A percentile compares a stretch with the other conserved stretches of the same genome.
Evolutionary conservation across 768 basidiomycete genomes (phyloP).

Genomic region (Boletus patriciae): DNA sequence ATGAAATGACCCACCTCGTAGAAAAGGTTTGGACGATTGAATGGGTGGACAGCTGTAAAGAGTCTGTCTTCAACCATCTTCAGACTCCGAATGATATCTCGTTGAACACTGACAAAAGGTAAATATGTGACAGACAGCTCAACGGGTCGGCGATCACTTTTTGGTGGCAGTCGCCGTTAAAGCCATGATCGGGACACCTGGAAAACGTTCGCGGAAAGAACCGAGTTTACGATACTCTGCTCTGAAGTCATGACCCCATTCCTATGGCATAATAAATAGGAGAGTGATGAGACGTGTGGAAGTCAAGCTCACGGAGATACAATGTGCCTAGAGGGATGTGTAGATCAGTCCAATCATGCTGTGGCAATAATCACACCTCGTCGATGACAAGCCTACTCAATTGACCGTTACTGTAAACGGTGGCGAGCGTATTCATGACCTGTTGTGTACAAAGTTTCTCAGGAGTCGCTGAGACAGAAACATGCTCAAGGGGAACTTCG

Average conservation of each 20-base stretch:
- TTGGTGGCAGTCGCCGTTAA: conserved; percentile 82
- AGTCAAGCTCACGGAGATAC: conserved; percentile 63
- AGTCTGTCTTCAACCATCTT: conserved; percentile 57
- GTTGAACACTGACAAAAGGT: conserved; percentile 55
- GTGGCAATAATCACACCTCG: conserved; percentile 49
- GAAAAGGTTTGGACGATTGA: conserved; percentile 76
- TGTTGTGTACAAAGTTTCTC: conserved; percentile 63
- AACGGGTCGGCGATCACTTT: conserved; percentile 37
- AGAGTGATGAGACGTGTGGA: background rate
- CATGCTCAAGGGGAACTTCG: background rate
- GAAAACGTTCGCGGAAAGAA: conserved; percentile 62
- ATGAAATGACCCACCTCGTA: conserved; percentile 58
- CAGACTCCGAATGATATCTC: conserved; percentile 68
- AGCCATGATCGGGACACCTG: conserved; percentile 80
- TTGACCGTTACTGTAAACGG: conserved; percentile 51
- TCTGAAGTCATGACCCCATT: conserved; percentile 86
- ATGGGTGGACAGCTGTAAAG: conserved; percentile 69
- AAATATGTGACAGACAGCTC: background rate
- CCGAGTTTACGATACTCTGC: conserved; percentile 73
- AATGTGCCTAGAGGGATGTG: conserved; percentile 60
- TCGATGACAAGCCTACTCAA: conserved; percentile 79
- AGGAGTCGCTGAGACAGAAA: conserved; percentile 59
- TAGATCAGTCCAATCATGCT: conserved; percentile 1
- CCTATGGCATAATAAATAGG: conserved; percentile 40
- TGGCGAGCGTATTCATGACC: conserved; percentile 50